phyloP scores from a whole-genome alignment of 352 stramenopile genomes.

The Blastocystis sp. region DNA sequence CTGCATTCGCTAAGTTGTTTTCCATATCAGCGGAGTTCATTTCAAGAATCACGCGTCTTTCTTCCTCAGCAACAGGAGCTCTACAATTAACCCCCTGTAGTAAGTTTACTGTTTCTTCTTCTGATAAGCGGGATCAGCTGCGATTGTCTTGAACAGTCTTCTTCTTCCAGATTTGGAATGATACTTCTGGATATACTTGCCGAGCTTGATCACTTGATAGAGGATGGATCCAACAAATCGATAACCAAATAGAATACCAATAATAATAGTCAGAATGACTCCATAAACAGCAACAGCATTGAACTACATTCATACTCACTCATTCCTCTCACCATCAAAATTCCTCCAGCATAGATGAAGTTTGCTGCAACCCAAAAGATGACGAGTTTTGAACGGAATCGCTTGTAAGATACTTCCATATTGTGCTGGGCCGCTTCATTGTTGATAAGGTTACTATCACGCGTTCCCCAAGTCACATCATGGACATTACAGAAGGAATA shows the following conservation, averaged over 20 bases:
- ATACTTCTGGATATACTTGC: constrained; percentile 59
- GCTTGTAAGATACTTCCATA: constrained; percentile 70
- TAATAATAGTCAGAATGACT: constrained; percentile 55
- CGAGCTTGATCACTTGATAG: constrained; percentile 17
- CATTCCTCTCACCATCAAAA: constrained; percentile 54
- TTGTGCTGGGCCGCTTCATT: constrained; percentile 70
- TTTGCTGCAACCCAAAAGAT: constrained; percentile 70
- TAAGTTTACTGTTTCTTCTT: constrained; percentile 48
- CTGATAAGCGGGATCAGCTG: constrained; percentile 9
- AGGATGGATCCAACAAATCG: constrained; percentile 42
- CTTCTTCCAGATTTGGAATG: constrained; percentile 23
- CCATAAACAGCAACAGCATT: constrained; percentile 55
- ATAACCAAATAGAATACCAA: constrained; percentile 55
- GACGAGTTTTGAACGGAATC: constrained; percentile 70
- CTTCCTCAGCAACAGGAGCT: constrained; percentile 36
- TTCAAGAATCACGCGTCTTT: constrained; percentile 46
- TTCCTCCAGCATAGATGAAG: constrained; percentile 70
- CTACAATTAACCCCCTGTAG: not conserved
- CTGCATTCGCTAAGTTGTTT: constrained; percentile 37
- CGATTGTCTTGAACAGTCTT: constrained; percentile 55
- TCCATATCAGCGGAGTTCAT: constrained; percentile 53
- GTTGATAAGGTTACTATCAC: constrained; percentile 69
- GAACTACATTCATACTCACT: constrained; percentile 1
- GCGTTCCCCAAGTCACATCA: constrained; percentile 71
- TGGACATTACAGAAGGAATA: constrained; percentile 72